Conservation (phyloP, 441 rosid genomes). For the Melastoma candidum region DNA sequence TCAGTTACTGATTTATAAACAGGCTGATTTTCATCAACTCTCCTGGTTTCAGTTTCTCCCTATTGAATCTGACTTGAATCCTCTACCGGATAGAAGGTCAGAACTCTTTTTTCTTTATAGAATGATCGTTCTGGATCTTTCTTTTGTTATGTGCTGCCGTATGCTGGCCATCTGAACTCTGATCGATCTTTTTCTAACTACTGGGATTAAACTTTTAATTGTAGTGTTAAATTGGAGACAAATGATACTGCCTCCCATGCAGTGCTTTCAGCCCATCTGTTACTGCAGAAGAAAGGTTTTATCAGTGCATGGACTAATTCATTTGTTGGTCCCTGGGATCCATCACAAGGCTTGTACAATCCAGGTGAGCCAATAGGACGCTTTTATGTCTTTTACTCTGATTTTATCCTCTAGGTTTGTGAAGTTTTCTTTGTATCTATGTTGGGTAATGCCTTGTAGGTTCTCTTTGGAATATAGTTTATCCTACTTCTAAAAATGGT, state of each 20-base stretch:
- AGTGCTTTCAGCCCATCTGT: slow-evolving; percentile 88
- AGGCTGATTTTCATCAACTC: slow-evolving; percentile 83
- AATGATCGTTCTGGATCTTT: background rate
- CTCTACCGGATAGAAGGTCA: slow-evolving; percentile 71
- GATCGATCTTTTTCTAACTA: no score
- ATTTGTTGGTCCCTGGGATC: slow-evolving; percentile 99
- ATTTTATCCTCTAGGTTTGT: no score
- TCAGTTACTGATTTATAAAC: slow-evolving; percentile 16
- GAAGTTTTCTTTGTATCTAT: no score
- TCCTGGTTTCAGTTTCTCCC: slow-evolving; percentile 99
- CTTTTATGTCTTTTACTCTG: background rate
- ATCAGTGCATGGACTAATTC: slow-evolving; percentile 97
- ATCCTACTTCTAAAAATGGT: no score
- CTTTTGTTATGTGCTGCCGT: no score
- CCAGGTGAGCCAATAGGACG: slow-evolving; percentile 52
- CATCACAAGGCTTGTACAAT: slow-evolving; percentile 96
- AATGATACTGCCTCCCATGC: slow-evolving; percentile 77
- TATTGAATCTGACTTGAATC: slow-evolving; percentile 67
- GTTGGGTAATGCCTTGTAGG: no score
- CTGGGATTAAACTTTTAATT: slow-evolving; percentile 4
- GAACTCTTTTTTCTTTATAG: slow-evolving; percentile 3
- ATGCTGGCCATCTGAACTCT: no score
- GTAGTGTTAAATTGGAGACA: slow-evolving; percentile 64
- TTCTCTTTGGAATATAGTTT: no score
- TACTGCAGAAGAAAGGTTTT: slow-evolving; percentile 84